These are phyloP conservation scores for Penicillium cosmopolitanum DNA, from an alignment of 495 filamentous ascomycete genomes.

Conservation along the genomic window DNA sequence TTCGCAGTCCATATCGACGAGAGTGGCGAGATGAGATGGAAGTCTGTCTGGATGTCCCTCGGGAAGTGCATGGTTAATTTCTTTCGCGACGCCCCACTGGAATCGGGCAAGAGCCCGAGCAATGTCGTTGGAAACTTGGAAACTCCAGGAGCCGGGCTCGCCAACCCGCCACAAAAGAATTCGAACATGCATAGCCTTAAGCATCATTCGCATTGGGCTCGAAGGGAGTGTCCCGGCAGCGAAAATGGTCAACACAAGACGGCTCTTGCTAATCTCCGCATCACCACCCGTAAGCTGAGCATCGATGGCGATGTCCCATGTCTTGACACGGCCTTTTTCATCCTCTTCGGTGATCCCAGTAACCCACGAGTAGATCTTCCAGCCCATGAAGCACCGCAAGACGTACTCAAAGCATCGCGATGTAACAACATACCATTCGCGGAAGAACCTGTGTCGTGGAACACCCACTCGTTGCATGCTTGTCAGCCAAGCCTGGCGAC, in stretches of 20 bases:
- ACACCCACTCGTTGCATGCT: conserved; percentile 94
- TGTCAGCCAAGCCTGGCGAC: conserved; percentile 90
- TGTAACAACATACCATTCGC: conserved; percentile 79
- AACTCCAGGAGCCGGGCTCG: conserved; percentile 61
- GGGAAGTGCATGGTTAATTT: conserved; percentile 62
- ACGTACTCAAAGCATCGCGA: conserved; percentile 82
- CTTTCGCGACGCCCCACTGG: conserved; percentile 80
- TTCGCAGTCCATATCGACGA: conserved; percentile 77
- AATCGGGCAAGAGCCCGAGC: conserved; percentile 69
- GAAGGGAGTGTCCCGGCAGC: conserved; percentile 86
- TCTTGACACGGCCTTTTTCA: conserved; percentile 84
- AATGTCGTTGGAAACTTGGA: conserved; percentile 63
- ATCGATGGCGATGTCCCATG: conserved; percentile 93
- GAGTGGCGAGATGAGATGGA: conserved; percentile 71
- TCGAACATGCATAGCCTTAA: conserved; percentile 89
- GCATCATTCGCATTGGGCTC: conserved; percentile 83
- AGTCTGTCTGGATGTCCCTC: conserved; percentile 65
- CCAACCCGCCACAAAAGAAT: conserved; percentile 82
- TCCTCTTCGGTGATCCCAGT: conserved; percentile 84
- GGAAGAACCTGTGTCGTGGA: conserved; percentile 81
- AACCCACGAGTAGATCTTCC: conserved; percentile 71
- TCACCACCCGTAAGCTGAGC: conserved; percentile 95
- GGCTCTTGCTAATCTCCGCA: conserved; percentile 83
- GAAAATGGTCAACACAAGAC: conserved; percentile 83
- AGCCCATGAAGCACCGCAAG: conserved; percentile 76